A percentile compares a stretch with the other conserved stretches of the same genome.
These are phyloP conservation scores for Corymbia citriodora DNA, from an alignment of 441 rosid species.

Conservation along the genomic window DNA sequence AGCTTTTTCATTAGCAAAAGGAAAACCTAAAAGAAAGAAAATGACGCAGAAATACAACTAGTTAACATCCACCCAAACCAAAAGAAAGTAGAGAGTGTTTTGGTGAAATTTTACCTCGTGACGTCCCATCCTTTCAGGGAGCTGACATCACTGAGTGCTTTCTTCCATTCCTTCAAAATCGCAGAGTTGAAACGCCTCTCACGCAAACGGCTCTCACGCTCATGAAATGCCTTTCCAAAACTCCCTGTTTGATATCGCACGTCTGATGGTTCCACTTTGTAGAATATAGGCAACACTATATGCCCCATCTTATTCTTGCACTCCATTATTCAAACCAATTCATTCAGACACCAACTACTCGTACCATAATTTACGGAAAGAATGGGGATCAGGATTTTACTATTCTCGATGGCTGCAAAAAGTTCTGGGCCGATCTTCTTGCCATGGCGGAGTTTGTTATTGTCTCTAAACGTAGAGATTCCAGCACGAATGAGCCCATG, in stretches of 20 bases:
- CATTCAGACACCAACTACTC: too few relatives aligned
- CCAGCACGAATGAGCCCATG: too few relatives aligned
- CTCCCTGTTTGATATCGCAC: fast-evolving
- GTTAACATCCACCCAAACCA: background rate
- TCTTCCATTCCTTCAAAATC: background rate
- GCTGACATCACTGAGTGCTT: background rate
- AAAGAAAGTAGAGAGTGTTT: background rate
- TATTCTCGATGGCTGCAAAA: too few relatives aligned
- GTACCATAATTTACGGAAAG: too few relatives aligned
- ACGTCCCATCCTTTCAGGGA: fast-evolving
- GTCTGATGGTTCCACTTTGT: background rate
- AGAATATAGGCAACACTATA: background rate
- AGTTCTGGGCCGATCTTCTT: too few relatives aligned
- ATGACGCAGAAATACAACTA: background rate
- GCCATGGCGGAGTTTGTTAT: too few relatives aligned
- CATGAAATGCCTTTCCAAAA: background rate
- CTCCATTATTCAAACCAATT: background rate
- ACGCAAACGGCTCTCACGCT: fast-evolving
- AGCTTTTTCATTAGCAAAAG: background rate
- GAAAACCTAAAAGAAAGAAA: fast-evolving
- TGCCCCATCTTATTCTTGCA: background rate
- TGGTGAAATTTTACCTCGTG: too few relatives aligned
- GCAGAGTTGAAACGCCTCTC: background rate
- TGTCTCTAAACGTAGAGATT: too few relatives aligned
- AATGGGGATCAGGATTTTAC: too few relatives aligned